These are phyloP conservation scores for Tylopilus plumbeoviolaceoides DNA, from an alignment of 768 basidiomycete species.

Conservation along the genomic window DNA sequence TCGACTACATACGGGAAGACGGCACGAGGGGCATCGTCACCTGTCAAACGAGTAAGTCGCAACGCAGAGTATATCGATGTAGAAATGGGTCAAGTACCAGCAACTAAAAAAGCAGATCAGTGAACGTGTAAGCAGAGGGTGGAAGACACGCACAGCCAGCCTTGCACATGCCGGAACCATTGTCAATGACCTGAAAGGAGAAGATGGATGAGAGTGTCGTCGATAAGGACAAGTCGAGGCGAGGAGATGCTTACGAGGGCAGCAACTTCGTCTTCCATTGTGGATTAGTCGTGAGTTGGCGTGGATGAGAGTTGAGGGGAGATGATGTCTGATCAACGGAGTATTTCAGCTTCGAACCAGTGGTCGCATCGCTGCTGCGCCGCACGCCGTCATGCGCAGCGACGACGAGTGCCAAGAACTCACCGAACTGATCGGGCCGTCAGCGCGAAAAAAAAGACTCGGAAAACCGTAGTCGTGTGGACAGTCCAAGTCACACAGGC, in stretches of 20 bases:
- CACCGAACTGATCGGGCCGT: too few species aligned
- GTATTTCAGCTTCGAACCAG: conserved; percentile 23
- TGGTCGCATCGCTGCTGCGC: neutral
- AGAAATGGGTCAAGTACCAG: conserved; percentile 42
- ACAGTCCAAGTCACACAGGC: too few species aligned
- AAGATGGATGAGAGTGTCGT: neutral
- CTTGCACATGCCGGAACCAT: conserved; percentile 99
- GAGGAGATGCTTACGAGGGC: conserved; percentile 39
- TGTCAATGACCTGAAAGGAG: conserved; percentile 71
- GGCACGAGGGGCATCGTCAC: conserved; percentile 86
- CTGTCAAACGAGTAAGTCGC: conserved; percentile 37
- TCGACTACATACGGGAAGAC: conserved; percentile 82
- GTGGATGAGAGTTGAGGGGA: conserved; percentile 17
- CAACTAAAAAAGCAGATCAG: conserved; percentile 42
- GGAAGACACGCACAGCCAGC: conserved; percentile 79
- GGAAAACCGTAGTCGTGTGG: too few species aligned
- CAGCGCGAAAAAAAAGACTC: too few species aligned
- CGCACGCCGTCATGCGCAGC: too few species aligned
- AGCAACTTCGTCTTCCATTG: conserved; percentile 66
- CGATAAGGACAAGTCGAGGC: neutral
- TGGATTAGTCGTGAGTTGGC: conserved; percentile 22
- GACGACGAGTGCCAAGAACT: too few species aligned
- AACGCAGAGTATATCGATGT: neutral
- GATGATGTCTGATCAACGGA: conserved; percentile 18
- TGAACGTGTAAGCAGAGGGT: conserved; percentile 9